phyloP scores from a whole-genome alignment of 2,329 filamentous ascomycete genomes.

The Fusarium nygamai region DNA sequence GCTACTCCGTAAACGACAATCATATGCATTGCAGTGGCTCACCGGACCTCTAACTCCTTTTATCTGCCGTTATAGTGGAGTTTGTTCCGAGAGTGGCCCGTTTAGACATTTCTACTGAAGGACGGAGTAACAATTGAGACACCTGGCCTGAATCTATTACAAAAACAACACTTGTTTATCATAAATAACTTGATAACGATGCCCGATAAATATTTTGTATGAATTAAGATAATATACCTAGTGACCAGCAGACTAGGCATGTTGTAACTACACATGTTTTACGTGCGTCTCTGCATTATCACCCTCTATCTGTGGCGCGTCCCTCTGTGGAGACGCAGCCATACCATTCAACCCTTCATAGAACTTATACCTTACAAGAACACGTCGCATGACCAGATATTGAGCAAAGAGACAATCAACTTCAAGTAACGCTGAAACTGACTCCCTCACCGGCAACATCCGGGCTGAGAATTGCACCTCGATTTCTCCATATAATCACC shows the following conservation, averaged over 20 bases:
- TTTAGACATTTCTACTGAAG: not conserved
- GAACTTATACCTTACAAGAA: not conserved
- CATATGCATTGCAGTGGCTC: not conserved
- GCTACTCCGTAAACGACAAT: not conserved
- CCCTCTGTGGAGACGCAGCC: conserved; percentile 13
- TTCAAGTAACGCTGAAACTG: not conserved
- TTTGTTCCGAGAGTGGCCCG: not conserved
- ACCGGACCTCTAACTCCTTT: conserved; percentile 12
- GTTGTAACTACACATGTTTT: not conserved
- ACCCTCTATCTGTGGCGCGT: not conserved
- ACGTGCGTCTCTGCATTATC: not conserved
- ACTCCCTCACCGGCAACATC: not conserved
- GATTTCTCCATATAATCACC: not conserved
- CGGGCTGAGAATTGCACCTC: not conserved
- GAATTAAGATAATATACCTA: not conserved
- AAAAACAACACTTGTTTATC: not conserved
- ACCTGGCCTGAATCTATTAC: not conserved
- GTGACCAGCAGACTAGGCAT: not conserved
- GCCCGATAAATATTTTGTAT: not conserved
- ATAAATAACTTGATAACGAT: not conserved
- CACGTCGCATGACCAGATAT: not conserved
- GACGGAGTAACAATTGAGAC: not conserved
- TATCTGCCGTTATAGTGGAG: not conserved
- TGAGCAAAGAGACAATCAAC: not conserved
- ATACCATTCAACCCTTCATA: not conserved